Percentiles rank a stretch among this genome's conserved stretches.
Conservation (phyloP, 805 yeast species). For the Nakazawaea ambrosiae region DNA sequence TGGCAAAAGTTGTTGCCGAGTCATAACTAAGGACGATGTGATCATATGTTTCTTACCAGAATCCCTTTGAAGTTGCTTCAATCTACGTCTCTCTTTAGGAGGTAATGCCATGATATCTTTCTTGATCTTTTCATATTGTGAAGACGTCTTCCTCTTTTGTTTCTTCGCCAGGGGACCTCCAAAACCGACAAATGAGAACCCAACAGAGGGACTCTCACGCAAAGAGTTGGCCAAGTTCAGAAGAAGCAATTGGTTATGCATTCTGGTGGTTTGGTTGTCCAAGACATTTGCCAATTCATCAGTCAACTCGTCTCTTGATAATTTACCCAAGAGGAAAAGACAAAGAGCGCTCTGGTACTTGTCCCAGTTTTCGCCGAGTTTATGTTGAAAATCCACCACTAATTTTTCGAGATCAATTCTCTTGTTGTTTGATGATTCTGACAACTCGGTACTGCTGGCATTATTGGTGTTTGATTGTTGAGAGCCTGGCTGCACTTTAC, state of each 20-base stretch:
- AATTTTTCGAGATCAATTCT: slow-evolving; percentile 58
- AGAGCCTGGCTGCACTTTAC: too few relatives aligned
- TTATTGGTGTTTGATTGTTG: too few relatives aligned
- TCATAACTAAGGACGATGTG: slow-evolving; percentile 60
- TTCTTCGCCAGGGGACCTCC: slow-evolving; percentile 41
- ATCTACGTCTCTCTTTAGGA: slow-evolving; percentile 74
- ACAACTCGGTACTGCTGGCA: too few relatives aligned
- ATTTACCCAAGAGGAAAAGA: slow-evolving; percentile 67
- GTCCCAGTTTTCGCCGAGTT: slow-evolving; percentile 80
- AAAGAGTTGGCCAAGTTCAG: slow-evolving; percentile 81
- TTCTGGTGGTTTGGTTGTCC: slow-evolving; percentile 38
- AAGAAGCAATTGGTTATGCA: slow-evolving; percentile 79
- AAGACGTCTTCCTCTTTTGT: slow-evolving; percentile 45
- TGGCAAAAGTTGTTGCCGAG: slow-evolving; percentile 70
- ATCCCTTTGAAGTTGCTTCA: slow-evolving; percentile 77
- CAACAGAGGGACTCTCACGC: slow-evolving; percentile 65
- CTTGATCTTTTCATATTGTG: slow-evolving; percentile 77
- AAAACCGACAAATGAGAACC: slow-evolving; percentile 38
- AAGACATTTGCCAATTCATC: slow-evolving; percentile 51
- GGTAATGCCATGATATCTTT: slow-evolving; percentile 84
- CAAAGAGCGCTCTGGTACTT: slow-evolving; percentile 75
- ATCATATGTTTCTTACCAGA: slow-evolving; percentile 72
- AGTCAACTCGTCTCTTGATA: slow-evolving; percentile 70
- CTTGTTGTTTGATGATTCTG: slow-evolving; percentile 5
- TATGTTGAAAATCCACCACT: slow-evolving; percentile 65